A percentile compares a stretch with the other conserved stretches of the same genome.
These are phyloP conservation scores for Penicillium angulare DNA, from an alignment of 495 filamentous ascomycete genomes.

Conservation along the genomic window DNA sequence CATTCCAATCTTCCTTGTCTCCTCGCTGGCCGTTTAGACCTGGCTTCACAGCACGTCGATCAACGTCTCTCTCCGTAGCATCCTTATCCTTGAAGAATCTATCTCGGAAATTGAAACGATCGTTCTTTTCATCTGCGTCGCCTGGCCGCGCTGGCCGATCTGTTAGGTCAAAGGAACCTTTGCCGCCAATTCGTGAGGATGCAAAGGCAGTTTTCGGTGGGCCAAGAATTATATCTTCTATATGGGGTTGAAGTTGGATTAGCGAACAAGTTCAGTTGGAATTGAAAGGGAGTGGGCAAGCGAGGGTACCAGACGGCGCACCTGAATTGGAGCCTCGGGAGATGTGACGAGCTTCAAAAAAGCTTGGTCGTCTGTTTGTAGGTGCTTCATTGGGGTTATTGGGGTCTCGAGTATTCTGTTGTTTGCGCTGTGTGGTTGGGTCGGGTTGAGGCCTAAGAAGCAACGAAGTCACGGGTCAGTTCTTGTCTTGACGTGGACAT, in stretches of 20 bases:
- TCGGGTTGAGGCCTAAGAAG: slow-evolving; percentile 43
- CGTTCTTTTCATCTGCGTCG: slow-evolving; percentile 56
- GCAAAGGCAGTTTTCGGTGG: slow-evolving; percentile 85
- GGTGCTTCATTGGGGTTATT: slow-evolving; percentile 39
- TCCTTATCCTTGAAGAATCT: slow-evolving; percentile 50
- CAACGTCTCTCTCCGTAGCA: slow-evolving; percentile 41
- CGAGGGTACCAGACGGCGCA: slow-evolving; percentile 23
- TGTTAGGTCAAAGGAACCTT: slow-evolving; percentile 53
- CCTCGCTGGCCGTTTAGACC: slow-evolving; percentile 43
- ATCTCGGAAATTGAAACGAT: slow-evolving; percentile 61
- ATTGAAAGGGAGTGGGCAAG: background rate
- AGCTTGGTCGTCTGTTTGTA: slow-evolving; percentile 53
- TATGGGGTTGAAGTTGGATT: slow-evolving; percentile 27
- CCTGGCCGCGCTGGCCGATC: slow-evolving; percentile 43
- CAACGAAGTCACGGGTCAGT: slow-evolving; percentile 24
- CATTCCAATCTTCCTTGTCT: slow-evolving; percentile 60
- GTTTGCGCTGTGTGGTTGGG: slow-evolving; percentile 47
- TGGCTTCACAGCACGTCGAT: slow-evolving; percentile 39
- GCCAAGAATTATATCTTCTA: slow-evolving; percentile 84
- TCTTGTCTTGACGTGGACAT: slow-evolving; percentile 20
- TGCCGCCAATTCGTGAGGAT: slow-evolving; percentile 62
- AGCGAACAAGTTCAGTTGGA: slow-evolving; percentile 21
- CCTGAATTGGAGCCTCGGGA: slow-evolving; percentile 61
- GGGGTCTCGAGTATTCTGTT: slow-evolving; percentile 42
- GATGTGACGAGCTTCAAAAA: slow-evolving; percentile 61